phyloP scores from a whole-genome alignment of 1,284 basidiomycete species.

The Trichosporon sp. region DNA sequence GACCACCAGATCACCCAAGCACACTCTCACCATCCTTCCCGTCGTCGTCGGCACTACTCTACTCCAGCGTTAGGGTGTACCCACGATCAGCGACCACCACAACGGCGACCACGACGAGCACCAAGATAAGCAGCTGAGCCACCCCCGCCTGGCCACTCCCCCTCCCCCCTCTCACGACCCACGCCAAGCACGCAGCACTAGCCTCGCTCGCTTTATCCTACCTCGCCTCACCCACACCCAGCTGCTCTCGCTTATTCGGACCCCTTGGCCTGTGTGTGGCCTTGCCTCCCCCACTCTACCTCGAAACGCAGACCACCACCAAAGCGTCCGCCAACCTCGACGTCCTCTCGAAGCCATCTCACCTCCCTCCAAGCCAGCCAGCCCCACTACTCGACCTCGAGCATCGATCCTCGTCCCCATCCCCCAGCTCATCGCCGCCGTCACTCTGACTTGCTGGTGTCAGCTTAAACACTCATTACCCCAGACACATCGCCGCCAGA shows the following conservation, averaged over 20 bases:
- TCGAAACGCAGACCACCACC: too few relatives aligned
- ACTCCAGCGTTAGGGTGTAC: too few relatives aligned
- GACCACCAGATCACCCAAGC: background rate
- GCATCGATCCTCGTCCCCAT: background rate
- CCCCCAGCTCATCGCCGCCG: background rate
- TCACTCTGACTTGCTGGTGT: too few relatives aligned
- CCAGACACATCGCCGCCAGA: too few relatives aligned
- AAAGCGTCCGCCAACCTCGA: too few relatives aligned
- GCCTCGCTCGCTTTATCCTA: too few relatives aligned
- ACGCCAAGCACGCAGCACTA: background rate
- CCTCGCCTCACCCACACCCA: background rate
- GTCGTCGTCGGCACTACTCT: background rate
- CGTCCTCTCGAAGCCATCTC: background rate
- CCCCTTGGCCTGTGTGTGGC: background rate
- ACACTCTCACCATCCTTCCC: background rate
- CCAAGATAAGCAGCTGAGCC: too few relatives aligned
- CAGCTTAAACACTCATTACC: too few relatives aligned
- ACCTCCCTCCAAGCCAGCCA: background rate
- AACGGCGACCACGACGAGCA: too few relatives aligned
- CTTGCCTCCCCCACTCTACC: background rate
- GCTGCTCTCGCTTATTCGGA: background rate
- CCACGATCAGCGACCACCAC: too few relatives aligned
- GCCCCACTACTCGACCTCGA: background rate
- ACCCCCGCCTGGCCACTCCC: too few relatives aligned
- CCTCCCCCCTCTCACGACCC: too few relatives aligned